phyloP scores from a whole-genome alignment of 345 rosid genomes.

The Lepidium africanum region DNA sequence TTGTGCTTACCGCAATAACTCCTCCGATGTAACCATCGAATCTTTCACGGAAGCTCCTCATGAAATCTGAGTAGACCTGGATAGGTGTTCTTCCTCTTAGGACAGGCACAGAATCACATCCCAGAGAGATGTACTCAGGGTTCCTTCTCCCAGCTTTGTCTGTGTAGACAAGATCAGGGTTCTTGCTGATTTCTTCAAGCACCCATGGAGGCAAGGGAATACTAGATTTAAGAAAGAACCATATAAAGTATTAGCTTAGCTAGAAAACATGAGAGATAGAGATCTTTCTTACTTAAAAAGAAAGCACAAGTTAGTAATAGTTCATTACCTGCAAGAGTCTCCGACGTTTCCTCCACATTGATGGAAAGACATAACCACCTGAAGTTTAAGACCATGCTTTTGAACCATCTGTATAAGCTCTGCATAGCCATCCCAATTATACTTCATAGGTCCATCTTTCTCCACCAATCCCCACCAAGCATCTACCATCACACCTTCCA shows the following conservation, averaged over 20 bases:
- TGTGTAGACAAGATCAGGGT: constrained; percentile 87
- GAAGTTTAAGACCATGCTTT: constrained; percentile 79
- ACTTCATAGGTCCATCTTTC: constrained; percentile 87
- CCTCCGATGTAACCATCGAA: constrained; percentile 62
- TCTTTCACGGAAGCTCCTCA: constrained; percentile 85
- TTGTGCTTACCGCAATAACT: constrained; percentile 62
- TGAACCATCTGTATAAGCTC: constrained; percentile 85
- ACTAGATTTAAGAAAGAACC: constrained; percentile 32
- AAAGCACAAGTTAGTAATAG: constrained; percentile 11
- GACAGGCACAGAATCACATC: constrained; percentile 75
- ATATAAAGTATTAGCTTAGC: constrained; percentile 13
- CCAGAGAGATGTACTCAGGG: constrained; percentile 86
- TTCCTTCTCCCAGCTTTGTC: constrained; percentile 89
- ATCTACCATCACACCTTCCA: constrained; percentile 96
- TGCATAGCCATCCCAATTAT: constrained; percentile 95
- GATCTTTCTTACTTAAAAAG: background rate
- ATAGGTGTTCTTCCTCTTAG: constrained; percentile 88
- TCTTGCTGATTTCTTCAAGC: constrained; percentile 82
- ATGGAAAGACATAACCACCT: constrained; percentile 94
- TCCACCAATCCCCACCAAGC: constrained; percentile 99
- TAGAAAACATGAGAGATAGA: background rate
- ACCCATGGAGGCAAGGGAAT: constrained; percentile 98
- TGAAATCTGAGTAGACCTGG: constrained; percentile 85
- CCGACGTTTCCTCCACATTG: constrained; percentile 99
- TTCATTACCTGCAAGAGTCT: constrained; percentile 90